A percentile compares a stretch with the other conserved stretches of the same genome.
phyloP scores from a whole-genome alignment of 2,329 filamentous ascomycete species.

The Fusarium anthophilum region DNA sequence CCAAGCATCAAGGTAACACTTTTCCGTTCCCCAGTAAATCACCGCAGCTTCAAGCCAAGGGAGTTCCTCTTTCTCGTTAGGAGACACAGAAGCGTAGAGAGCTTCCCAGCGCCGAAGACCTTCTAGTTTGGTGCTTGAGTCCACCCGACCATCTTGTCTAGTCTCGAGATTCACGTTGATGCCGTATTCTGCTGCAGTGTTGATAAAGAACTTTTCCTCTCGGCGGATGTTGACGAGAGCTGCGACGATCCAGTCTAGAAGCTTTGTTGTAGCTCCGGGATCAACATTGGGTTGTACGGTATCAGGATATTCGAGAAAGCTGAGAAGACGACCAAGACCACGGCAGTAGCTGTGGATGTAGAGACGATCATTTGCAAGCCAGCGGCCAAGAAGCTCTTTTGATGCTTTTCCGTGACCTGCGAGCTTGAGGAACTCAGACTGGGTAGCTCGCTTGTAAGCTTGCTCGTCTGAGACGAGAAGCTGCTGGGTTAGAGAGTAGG shows the following conservation, averaged over 20 bases:
- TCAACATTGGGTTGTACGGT: conserved; percentile 7
- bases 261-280: conserved; percentile 58
- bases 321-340: conserved; percentile 72
- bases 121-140: conserved; percentile 48
- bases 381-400: conserved; percentile 65
- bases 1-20: conserved; percentile 70
- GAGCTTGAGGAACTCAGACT: conserved; percentile 71
- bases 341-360: conserved; percentile 76
- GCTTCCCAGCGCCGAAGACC: conserved; percentile 52
- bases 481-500: conserved; percentile 61
- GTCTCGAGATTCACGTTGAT: conserved; percentile 57
- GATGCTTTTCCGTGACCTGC: conserved; percentile 71
- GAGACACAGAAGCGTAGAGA: conserved; percentile 65
- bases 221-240: conserved; percentile 72
- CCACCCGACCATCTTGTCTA: conserved; percentile 35
- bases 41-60: conserved; percentile 72
- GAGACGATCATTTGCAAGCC: conserved; percentile 77
- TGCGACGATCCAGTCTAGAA: conserved; percentile 70
- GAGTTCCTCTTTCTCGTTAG: conserved; percentile 55
- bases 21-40: conserved; percentile 82
- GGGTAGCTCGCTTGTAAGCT: conserved; percentile 66
- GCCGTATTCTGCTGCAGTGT: conserved; percentile 68
- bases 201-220: conserved; percentile 74
- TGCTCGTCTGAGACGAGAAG: conserved; percentile 61
- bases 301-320: conserved; percentile 66